Evolutionary conservation across 768 basidiomycete genomes (phyloP).

Genomic region (Melanogaster broomeanus): DNA sequence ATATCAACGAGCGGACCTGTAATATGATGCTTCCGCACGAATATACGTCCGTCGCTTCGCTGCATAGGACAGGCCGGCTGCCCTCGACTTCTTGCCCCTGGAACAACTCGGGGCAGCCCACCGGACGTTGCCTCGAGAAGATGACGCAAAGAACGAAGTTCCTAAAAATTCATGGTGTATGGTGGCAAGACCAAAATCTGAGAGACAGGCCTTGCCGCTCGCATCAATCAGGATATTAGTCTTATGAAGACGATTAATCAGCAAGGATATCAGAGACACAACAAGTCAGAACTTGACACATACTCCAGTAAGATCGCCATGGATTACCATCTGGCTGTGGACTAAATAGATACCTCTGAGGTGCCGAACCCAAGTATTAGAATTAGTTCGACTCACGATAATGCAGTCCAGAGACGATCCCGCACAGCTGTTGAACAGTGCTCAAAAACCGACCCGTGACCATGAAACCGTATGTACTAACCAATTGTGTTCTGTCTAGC

Average conservation of each 20-base stretch:
- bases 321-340: slow-evolving; percentile 9
- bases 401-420: slow-evolving; percentile 4
- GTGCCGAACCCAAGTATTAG: background rate
- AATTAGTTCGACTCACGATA: background rate
- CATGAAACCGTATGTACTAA: background rate
- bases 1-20: no score
- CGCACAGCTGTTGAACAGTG: slow-evolving; percentile 1
- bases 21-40: background rate
- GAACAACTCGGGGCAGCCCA: slow-evolving; percentile 9
- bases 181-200: slow-evolving; percentile 47
- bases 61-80: no score
- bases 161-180: slow-evolving; percentile 37
- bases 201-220: background rate
- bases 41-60: background rate
- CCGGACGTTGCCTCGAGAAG: slow-evolving; percentile 1
- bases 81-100: no score
- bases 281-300: background rate
- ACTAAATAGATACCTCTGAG: no score
- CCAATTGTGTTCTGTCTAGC: background rate
- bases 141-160: slow-evolving; percentile 14
- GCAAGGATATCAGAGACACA: background rate
- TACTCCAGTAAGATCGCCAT: slow-evolving; percentile 37
- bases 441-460: slow-evolving; percentile 30
- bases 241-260: background rate
- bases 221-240: slow-evolving; percentile 2